These are phyloP conservation scores for Suillus clintonianus DNA, from an alignment of 768 basidiomycete genomes.

Conservation along the genomic window DNA sequence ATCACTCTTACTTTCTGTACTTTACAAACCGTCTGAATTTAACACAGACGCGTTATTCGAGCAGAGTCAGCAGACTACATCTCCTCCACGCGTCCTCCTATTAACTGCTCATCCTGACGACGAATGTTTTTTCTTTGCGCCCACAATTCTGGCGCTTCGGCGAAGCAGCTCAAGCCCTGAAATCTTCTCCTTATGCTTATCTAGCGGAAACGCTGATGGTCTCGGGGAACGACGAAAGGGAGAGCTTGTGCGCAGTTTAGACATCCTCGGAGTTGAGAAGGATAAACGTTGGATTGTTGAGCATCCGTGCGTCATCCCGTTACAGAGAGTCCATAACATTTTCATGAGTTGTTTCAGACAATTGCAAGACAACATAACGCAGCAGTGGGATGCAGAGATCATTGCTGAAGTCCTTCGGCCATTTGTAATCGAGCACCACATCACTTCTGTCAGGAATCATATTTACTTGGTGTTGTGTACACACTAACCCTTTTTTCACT, in stretches of 20 bases:
- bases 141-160: constrained; percentile 66
- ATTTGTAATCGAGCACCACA: constrained; percentile 59
- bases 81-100: constrained; percentile 48
- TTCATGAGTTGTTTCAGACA: constrained; percentile 39
- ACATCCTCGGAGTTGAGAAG: constrained; percentile 61
- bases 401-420: constrained; percentile 60
- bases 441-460: constrained; percentile 55
- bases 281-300: constrained; percentile 63
- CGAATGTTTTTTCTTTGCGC: constrained; percentile 92
- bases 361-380: constrained; percentile 75
- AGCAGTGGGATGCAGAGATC: constrained; percentile 59
- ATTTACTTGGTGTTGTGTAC: constrained; percentile 18
- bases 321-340: constrained; percentile 8
- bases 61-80: neutral
- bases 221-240: constrained; percentile 57
- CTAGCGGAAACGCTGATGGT: constrained; percentile 78
- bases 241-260: constrained; percentile 67
- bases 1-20: constrained; percentile 18
- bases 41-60: constrained; percentile 22
- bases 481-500: constrained; percentile 1
- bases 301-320: constrained; percentile 58
- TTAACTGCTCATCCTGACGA: constrained; percentile 95
- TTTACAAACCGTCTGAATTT: constrained; percentile 27
- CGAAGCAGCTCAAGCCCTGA: constrained; percentile 25
- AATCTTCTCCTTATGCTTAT: constrained; percentile 71